phyloP scores from a whole-genome alignment of 257 asterid species.

The Petrea volubilis region DNA sequence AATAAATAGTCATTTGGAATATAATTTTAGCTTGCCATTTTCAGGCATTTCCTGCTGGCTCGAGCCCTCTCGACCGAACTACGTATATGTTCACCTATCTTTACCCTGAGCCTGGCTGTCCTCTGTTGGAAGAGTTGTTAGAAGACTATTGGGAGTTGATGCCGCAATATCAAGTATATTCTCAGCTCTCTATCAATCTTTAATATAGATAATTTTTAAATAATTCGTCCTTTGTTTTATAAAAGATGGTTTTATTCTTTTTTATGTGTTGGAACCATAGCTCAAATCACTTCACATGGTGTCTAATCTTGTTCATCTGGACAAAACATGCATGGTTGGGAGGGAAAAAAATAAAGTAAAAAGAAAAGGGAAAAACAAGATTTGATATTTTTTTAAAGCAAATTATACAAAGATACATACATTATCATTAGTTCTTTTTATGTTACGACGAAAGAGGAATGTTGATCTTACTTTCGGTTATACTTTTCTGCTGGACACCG shows the following conservation, averaged over 20 bases:
- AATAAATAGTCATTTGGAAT: neutral
- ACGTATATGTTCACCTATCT: slow-evolving; percentile 95
- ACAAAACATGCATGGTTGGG: neutral
- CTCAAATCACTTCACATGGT: too few relatives aligned
- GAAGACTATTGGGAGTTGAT: slow-evolving; percentile 96
- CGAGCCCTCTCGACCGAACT: slow-evolving; percentile 84
- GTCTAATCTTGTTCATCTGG: neutral
- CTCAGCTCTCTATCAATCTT: neutral
- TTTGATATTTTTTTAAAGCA: neutral
- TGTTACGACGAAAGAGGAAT: neutral
- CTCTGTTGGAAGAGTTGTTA: slow-evolving; percentile 79
- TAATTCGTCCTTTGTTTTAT: neutral
- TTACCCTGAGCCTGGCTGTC: slow-evolving; percentile 79
- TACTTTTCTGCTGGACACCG: too few relatives aligned
- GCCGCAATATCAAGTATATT: slow-evolving; percentile 87
- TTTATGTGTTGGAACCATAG: neutral
- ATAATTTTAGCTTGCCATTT: slow-evolving; percentile 14
- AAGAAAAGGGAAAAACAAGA: neutral
- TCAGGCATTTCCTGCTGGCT: slow-evolving; percentile 99
- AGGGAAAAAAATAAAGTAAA: too few relatives aligned
- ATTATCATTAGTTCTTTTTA: neutral
- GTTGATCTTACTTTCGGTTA: neutral
- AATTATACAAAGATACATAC: neutral
- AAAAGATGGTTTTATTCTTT: neutral
- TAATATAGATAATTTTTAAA: neutral